A percentile compares a stretch with the other conserved stretches of the same genome.
phyloP scores from a whole-genome alignment of 2,329 filamentous ascomycete species.

The Alternaria dauci region DNA sequence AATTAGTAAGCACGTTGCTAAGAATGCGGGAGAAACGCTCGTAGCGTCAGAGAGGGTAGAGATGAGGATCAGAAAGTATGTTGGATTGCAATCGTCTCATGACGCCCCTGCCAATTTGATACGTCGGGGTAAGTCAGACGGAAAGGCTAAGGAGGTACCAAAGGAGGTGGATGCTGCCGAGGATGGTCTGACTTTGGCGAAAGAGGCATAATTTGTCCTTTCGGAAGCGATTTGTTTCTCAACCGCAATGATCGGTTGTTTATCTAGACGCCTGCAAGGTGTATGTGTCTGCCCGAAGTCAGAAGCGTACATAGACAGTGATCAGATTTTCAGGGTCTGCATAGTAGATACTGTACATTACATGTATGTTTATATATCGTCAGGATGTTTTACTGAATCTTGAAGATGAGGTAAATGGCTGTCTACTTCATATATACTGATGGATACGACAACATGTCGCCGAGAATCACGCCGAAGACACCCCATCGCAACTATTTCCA shows the following conservation, averaged over 20 bases:
- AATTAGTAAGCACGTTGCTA: constrained; percentile 17
- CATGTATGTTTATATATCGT: not conserved
- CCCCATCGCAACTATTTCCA: not conserved
- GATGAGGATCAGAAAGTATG: constrained; percentile 16
- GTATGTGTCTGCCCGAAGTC: not conserved
- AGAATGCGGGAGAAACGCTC: not conserved
- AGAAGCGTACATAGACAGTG: not conserved
- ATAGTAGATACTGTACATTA: not conserved
- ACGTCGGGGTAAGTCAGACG: not conserved
- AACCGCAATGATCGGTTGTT: not conserved
- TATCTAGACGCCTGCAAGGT: not conserved
- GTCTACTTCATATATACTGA: not conserved
- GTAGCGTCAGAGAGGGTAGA: not conserved
- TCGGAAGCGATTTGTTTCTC: not conserved
- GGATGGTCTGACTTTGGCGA: not conserved
- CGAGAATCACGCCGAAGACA: not conserved
- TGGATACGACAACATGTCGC: not conserved
- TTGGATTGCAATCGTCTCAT: constrained; percentile 10
- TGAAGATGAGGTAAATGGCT: not conserved
- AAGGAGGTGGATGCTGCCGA: not conserved
- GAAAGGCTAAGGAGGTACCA: not conserved
- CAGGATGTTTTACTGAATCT: not conserved
- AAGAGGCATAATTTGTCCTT: not conserved
- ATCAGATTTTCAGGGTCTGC: not conserved
- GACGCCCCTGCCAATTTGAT: not conserved